Conservation (phyloP, 306 rosid species). For the Dicorynia guianensis region DNA sequence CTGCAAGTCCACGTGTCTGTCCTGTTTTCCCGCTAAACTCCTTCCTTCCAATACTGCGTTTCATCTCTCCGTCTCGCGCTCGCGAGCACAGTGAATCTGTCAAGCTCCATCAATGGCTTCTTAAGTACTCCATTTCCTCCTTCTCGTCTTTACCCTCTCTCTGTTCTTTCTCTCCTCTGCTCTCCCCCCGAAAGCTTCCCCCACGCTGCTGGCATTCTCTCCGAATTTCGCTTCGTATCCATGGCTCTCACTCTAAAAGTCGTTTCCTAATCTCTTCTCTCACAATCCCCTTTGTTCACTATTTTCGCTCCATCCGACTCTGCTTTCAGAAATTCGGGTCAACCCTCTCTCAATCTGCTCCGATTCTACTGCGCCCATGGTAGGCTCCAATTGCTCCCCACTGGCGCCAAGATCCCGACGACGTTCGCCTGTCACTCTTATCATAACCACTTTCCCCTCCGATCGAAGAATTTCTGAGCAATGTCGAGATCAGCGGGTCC, state of each 20-base stretch:
- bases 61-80: too few species aligned
- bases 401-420: slow-evolving; percentile 73
- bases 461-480: slow-evolving; percentile 51
- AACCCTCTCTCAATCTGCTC: slow-evolving; percentile 79
- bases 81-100: too few species aligned
- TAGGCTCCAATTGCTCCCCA: slow-evolving; percentile 64
- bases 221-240: slow-evolving; percentile 69
- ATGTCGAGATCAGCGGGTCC: slow-evolving; percentile 42
- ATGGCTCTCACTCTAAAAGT: slow-evolving; percentile 79
- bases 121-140: slow-evolving; percentile 9
- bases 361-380: slow-evolving; percentile 61
- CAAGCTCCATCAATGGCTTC: slow-evolving; percentile 70
- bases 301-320: slow-evolving; percentile 82
- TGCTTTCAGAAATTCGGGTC: slow-evolving; percentile 69
- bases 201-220: slow-evolving; percentile 75
- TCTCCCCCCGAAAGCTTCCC: slow-evolving; percentile 51
- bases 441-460: slow-evolving; percentile 55
- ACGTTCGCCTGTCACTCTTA: slow-evolving; percentile 50
- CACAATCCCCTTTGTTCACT: slow-evolving; percentile 66
- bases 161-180: slow-evolving; percentile 48
- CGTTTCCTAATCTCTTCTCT: slow-evolving; percentile 52
- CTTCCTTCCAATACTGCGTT: background rate
- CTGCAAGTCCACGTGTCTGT: slow-evolving; percentile 34
- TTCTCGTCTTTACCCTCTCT: slow-evolving; percentile 28
- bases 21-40: slow-evolving; percentile 40